Evolutionary conservation across 2,329 filamentous ascomycete genomes (phyloP).

Genomic region (Epichloe sp.): DNA sequence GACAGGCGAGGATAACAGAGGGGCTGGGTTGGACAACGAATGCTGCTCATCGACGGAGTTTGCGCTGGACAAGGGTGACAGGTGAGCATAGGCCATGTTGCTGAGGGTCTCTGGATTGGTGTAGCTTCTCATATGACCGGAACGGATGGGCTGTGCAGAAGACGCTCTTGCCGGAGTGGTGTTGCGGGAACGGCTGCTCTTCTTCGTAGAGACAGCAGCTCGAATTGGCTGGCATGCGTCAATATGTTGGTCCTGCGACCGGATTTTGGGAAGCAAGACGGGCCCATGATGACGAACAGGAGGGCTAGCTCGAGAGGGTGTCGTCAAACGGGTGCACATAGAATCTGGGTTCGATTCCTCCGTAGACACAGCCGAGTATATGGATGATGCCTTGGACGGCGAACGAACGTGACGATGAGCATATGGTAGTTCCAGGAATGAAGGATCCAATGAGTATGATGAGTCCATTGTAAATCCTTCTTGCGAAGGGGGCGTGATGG

Average conservation of each 20-base stretch:
- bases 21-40: constrained; percentile 19
- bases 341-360: constrained; percentile 46
- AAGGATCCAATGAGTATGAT: constrained; percentile 41
- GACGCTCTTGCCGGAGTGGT: constrained; percentile 13
- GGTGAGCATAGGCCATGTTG: constrained; percentile 22
- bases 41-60: constrained; percentile 11
- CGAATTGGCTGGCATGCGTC: constrained; percentile 23
- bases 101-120: constrained; percentile 47
- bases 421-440: constrained; percentile 42
- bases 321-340: constrained; percentile 53
- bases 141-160: constrained; percentile 19
- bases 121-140: constrained; percentile 42
- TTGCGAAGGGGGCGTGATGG: constrained; percentile 15
- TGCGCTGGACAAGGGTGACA: constrained; percentile 23
- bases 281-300: constrained; percentile 70
- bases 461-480: constrained; percentile 11
- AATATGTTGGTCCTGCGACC: constrained; percentile 68
- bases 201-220: constrained; percentile 1
- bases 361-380: constrained; percentile 49
- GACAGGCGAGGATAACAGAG: constrained; percentile 55
- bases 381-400: constrained; percentile 52
- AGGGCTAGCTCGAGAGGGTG: constrained; percentile 50
- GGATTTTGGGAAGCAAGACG: constrained; percentile 71
- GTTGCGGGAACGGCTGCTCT: neutral
- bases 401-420: constrained; percentile 45